These are phyloP conservation scores for Blastobotrys attinorum DNA, from an alignment of 805 yeast species.

Conservation along the genomic window DNA sequence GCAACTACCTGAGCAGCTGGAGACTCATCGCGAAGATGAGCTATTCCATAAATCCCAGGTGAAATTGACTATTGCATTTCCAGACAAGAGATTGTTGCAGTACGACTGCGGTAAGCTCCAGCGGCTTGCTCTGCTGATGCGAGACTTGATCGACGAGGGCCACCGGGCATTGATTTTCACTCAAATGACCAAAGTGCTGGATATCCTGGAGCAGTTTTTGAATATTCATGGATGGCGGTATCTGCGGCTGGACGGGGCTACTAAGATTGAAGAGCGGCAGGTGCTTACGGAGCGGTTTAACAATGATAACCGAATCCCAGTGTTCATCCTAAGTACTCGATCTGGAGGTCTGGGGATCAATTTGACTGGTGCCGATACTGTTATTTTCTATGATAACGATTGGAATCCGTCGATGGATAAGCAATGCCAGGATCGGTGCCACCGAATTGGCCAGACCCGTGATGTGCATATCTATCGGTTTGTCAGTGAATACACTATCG, in stretches of 20 bases:
- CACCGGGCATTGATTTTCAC: conserved; percentile 95
- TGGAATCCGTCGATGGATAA: conserved; percentile 99
- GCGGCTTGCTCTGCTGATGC: conserved; percentile 65
- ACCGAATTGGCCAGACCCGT: conserved; percentile 95
- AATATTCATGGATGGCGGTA: conserved; percentile 92
- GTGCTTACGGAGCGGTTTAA: conserved; percentile 88
- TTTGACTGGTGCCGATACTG: conserved; percentile 97
- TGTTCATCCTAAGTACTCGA: conserved; percentile 86
- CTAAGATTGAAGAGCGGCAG: conserved; percentile 95
- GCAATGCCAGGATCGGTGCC: conserved; percentile 98
- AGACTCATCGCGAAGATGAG: conserved; percentile 4
- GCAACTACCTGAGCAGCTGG: background rate
- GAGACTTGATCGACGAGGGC: conserved; percentile 73
- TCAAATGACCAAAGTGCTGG: conserved; percentile 96
- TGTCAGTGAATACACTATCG: conserved; percentile 94
- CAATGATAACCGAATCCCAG: conserved; percentile 75
- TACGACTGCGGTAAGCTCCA: conserved; percentile 97
- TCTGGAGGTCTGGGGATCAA: conserved; percentile 99
- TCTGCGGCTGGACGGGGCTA: conserved; percentile 94
- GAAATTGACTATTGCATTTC: conserved; percentile 86
- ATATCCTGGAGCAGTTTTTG: conserved; percentile 84
- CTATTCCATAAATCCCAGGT: conserved; percentile 80
- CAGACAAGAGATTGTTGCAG: conserved; percentile 85
- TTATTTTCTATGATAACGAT: conserved; percentile 94
- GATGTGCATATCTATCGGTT: conserved; percentile 96